Percentiles rank a stretch among this genome's conserved stretches.
These are phyloP conservation scores for Daldinia sp. DNA, from an alignment of 2,329 filamentous ascomycete species.

Conservation along the genomic window DNA sequence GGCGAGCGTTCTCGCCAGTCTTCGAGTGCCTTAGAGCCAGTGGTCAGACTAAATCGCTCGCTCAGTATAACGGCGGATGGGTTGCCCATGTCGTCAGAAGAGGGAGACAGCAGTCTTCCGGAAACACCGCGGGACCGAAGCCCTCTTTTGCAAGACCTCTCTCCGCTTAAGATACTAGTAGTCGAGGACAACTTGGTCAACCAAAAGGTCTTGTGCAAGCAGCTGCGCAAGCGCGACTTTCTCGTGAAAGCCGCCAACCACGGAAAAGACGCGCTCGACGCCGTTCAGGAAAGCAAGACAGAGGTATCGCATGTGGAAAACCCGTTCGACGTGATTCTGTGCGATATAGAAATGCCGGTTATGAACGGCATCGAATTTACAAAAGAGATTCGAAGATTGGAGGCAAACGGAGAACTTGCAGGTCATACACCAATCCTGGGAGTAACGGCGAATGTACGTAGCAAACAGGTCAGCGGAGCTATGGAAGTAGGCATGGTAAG, in stretches of 20 bases:
- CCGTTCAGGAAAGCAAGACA: constrained; percentile 14
- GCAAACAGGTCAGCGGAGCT: constrained; percentile 46
- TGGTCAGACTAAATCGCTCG: constrained; percentile 31
- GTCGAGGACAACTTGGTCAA: constrained; percentile 73
- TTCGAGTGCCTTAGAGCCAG: constrained; percentile 33
- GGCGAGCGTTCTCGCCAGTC: constrained; percentile 27
- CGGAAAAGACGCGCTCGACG: constrained; percentile 66
- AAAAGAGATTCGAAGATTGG: constrained; percentile 42
- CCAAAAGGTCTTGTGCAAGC: constrained; percentile 66
- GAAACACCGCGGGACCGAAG: constrained; percentile 42
- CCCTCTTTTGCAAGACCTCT: not conserved
- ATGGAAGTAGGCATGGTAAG: constrained; percentile 48
- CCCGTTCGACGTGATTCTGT: constrained; percentile 46
- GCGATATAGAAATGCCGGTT: constrained; percentile 50
- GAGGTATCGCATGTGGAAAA: not conserved
- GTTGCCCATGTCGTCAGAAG: constrained; percentile 36
- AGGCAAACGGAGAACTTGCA: constrained; percentile 32
- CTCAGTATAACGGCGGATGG: constrained; percentile 35
- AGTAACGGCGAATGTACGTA: constrained; percentile 49
- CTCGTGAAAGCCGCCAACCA: constrained; percentile 67
- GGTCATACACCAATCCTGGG: constrained; percentile 47
- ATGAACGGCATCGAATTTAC: constrained; percentile 49
- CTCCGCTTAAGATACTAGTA: constrained; percentile 57
- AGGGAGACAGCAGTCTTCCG: constrained; percentile 34
- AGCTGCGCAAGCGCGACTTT: constrained; percentile 63